Evolutionary conservation across 2,329 filamentous ascomycete species (phyloP), one percentile per base, ranked within the genome.

Genomic region (Penicillium sp.): DNA sequence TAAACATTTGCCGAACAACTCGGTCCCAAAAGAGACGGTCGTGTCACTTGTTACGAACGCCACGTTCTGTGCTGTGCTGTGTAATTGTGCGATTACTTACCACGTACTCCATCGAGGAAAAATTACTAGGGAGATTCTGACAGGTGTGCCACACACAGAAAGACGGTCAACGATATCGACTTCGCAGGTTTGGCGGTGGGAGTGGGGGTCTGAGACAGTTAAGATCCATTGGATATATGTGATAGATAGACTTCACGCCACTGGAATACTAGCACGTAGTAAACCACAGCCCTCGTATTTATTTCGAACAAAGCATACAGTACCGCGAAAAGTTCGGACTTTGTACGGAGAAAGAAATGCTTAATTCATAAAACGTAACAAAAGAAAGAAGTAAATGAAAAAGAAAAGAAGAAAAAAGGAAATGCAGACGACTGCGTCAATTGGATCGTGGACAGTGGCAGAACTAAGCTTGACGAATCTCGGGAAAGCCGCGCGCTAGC

Each of bases 401-500:
- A 26, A 1, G 6, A 43, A 21, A 16, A 9, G 1, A 16, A 21
- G 24, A 26, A 30, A 24, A 20, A 0, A 26, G 28, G 16, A 42
- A 33, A 40, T 20, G 9, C 16, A 18, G 26, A n/a, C n/a, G n/a
- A n/a, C n/a, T 8, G 8, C 26, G 26, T 8, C 4, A 8, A 28
- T 21, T 28, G 14, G 43, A 33, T 43, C 18, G 33, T 12, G 42
- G 23, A 40, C 38, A 28, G 18, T 11, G 18, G 33, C 35, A 21
- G 3, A 35, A 16, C 45, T 48, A 48, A 48, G 45, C 45, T 20
- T 55, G 52, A 53, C 24, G 21, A 46, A 53, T 54, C 56, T 58
- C 56, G 51, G 56, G 56, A 58, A 58, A 54, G 35, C 56, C 56
- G 56, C 50, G 46, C 51, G 51, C 56, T 58, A 58, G 46, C 30